Percentiles rank a stretch among this genome's conserved stretches.
Evolutionary conservation across 2,329 filamentous ascomycete genomes (phyloP).

Genomic region (Colletotrichum neosansevieriae): DNA sequence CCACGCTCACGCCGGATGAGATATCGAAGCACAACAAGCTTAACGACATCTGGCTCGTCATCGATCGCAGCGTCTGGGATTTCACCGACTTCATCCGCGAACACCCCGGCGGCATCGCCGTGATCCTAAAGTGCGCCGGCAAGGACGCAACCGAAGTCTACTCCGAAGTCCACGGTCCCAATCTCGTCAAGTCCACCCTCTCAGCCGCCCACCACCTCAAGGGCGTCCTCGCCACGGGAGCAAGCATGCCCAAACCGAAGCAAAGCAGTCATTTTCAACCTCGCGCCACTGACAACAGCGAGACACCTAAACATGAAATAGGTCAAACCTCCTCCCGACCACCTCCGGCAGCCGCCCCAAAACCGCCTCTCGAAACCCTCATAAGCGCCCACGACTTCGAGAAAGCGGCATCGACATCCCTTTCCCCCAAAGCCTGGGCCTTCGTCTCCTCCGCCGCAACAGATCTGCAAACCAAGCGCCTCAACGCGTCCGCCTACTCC

Average conservation of each 20-base stretch:
- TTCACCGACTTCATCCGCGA: conserved; percentile 70
- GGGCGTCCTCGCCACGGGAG: conserved; percentile 53
- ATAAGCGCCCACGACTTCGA: conserved; percentile 73
- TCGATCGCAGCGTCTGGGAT: conserved; percentile 75
- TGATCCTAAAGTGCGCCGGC: conserved; percentile 64
- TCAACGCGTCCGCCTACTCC: conserved; percentile 67
- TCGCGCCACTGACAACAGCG: conserved; percentile 42
- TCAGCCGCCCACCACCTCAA: conserved; percentile 60
- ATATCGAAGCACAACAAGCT: conserved; percentile 59
- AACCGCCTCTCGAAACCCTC: conserved; percentile 64
- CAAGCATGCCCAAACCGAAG: conserved; percentile 20
- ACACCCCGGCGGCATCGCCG: conserved; percentile 53
- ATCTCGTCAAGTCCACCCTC: conserved; percentile 55
- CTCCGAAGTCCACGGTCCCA: conserved; percentile 61
- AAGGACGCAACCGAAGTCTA: conserved; percentile 66
- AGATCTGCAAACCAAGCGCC: conserved; percentile 66
- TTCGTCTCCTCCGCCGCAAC: conserved; percentile 77
- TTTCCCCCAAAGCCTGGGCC: conserved; percentile 75
- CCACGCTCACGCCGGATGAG: conserved; percentile 54
- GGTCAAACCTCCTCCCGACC: not conserved
- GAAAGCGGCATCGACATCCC: conserved; percentile 63
- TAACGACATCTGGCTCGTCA: conserved; percentile 73
- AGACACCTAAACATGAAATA: not conserved
- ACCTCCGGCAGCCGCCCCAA: conserved; percentile 41
- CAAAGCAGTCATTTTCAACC: conserved; percentile 44